Conservation (phyloP, 2,329 filamentous ascomycete species). For the Colletotrichum tamarilloi region DNA sequence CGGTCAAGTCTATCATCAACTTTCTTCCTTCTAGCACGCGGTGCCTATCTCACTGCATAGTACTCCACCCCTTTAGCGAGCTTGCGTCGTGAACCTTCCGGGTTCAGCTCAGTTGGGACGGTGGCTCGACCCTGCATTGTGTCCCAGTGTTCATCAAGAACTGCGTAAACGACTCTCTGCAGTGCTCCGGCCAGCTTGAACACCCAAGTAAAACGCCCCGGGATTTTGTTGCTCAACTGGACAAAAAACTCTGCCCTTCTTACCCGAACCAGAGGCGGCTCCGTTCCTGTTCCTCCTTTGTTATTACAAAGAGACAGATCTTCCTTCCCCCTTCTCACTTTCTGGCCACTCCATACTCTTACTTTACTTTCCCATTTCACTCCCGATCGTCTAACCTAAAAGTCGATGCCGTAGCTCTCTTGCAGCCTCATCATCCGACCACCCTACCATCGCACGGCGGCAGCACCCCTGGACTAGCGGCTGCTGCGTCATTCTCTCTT, state of each 20-base stretch:
- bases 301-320: slow-evolving; percentile 6
- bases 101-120: slow-evolving; percentile 18
- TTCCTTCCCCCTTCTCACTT: neutral
- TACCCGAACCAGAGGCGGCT: neutral
- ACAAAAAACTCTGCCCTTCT: neutral
- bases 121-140: slow-evolving; percentile 16
- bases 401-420: slow-evolving; percentile 21
- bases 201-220: neutral
- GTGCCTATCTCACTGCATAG: neutral
- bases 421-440: slow-evolving; percentile 27
- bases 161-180: slow-evolving; percentile 7
- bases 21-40: neutral
- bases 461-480: slow-evolving; percentile 25
- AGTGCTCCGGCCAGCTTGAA: neutral
- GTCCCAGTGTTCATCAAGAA: neutral
- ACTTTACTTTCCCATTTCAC: neutral
- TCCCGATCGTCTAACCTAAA: slow-evolving; percentile 27
- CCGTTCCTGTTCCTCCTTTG: neutral
- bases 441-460: neutral
- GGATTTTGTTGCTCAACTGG: neutral
- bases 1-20: neutral
- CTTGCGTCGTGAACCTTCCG: slow-evolving; percentile 19
- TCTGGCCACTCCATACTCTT: neutral
- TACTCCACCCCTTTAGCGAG: slow-evolving; percentile 4
- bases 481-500: slow-evolving; percentile 21